These are phyloP conservation scores for Fusarium sacchari DNA, from an alignment of 2,329 filamentous ascomycete genomes.

Conservation along the genomic window DNA sequence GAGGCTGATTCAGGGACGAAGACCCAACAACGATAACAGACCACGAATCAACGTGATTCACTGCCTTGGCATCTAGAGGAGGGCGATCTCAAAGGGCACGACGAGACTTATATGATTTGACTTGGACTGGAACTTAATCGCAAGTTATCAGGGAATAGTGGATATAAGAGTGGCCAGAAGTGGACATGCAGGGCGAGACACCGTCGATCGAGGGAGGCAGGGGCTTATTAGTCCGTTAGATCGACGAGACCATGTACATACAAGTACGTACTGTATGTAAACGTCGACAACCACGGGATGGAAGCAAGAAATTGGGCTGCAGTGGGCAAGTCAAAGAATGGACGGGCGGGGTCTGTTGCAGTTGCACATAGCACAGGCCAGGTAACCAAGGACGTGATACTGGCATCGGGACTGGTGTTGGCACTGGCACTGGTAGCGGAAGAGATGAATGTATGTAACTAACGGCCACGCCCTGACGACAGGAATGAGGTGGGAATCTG, in stretches of 20 bases:
- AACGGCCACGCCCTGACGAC: slow-evolving; percentile 35
- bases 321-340: slow-evolving; percentile 18
- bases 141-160: slow-evolving; percentile 24
- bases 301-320: slow-evolving; percentile 30
- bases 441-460: slow-evolving; percentile 36
- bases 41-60: slow-evolving; percentile 20
- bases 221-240: slow-evolving; percentile 22
- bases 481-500: slow-evolving; percentile 42
- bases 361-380: slow-evolving; percentile 40
- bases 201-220: slow-evolving; percentile 31
- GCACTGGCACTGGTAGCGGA: not conserved
- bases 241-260: not conserved
- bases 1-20: slow-evolving; percentile 4
- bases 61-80: not conserved
- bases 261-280: slow-evolving; percentile 15
- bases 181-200: slow-evolving; percentile 29
- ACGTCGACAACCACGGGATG: slow-evolving; percentile 12
- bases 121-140: slow-evolving; percentile 34
- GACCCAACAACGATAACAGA: slow-evolving; percentile 21
- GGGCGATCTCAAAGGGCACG: slow-evolving; percentile 16
- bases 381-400: slow-evolving; percentile 34
- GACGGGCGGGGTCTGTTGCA: slow-evolving; percentile 37
- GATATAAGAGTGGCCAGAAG: slow-evolving; percentile 26
- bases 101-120: slow-evolving; percentile 31
- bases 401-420: not conserved